phyloP scores from a whole-genome alignment of 148 eudicot genomes.

The Heliosperma pusillum region DNA sequence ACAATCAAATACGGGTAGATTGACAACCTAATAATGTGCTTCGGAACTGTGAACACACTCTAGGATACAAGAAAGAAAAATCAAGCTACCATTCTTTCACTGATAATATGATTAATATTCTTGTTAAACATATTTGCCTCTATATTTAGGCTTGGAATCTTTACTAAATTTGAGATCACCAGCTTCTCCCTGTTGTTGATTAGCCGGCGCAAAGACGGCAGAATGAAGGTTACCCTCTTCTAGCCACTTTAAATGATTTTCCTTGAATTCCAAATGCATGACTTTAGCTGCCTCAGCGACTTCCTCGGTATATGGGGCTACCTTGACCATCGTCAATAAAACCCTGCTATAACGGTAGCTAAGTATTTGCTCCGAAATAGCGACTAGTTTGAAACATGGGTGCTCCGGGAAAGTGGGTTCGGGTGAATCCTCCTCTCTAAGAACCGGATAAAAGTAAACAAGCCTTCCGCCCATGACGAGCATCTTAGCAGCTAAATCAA shows the following conservation, averaged over 20 bases:
- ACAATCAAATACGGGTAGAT: not conserved
- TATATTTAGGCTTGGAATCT: slow-evolving; percentile 70
- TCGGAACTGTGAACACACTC: not conserved
- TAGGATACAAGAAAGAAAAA: slow-evolving; percentile 12
- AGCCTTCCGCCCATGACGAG: slow-evolving; percentile 90
- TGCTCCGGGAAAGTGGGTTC: slow-evolving; percentile 79
- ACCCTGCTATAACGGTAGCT: slow-evolving; percentile 87
- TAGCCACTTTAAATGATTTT: slow-evolving; percentile 84
- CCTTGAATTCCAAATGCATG: slow-evolving; percentile 74
- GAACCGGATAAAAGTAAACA: slow-evolving; percentile 83
- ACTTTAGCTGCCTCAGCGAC: slow-evolving; percentile 43
- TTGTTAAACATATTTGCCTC: slow-evolving; percentile 76
- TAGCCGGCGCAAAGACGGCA: slow-evolving; percentile 71
- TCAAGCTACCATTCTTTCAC: not conserved
- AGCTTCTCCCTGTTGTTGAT: slow-evolving; percentile 33
- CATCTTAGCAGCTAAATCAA: slow-evolving; percentile 85
- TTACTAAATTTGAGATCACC: slow-evolving; percentile 45
- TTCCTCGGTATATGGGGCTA: slow-evolving; percentile 65
- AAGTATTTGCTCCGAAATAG: slow-evolving; percentile 83
- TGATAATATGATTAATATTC: not conserved
- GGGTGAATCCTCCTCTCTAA: slow-evolving; percentile 66
- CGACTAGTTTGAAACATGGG: slow-evolving; percentile 83
- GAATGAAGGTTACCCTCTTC: slow-evolving; percentile 96
- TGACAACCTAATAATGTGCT: not conserved
- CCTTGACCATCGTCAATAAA: slow-evolving; percentile 87